Evolutionary conservation across 164 flowering plant genomes (phyloP).

Genomic region (Stephania yunnanensis): DNA sequence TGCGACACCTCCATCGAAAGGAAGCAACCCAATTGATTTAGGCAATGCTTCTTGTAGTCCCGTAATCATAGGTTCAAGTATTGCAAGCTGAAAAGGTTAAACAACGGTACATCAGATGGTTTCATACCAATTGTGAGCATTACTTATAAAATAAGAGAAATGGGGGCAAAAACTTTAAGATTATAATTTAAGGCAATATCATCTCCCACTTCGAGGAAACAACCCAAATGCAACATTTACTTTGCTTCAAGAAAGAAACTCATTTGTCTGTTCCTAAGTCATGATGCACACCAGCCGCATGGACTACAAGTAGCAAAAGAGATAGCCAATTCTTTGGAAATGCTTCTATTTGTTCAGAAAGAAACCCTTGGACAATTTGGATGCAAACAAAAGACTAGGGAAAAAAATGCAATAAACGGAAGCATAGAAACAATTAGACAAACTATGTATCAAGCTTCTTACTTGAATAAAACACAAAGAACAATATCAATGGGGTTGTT

Average conservation of each 20-base stretch:
- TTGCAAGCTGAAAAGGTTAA: constrained; percentile 45
- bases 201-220: neutral
- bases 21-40: constrained; percentile 87
- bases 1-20: constrained; percentile 93
- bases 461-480: too few relatives aligned
- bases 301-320: neutral
- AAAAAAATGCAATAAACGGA: neutral
- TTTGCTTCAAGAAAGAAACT: neutral
- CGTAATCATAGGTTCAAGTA: constrained; percentile 79
- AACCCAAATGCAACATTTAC: neutral
- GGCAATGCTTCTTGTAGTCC: constrained; percentile 91
- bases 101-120: neutral
- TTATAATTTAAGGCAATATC: neutral
- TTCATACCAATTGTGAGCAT: neutral
- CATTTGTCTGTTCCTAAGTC: too few relatives aligned
- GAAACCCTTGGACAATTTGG: neutral
- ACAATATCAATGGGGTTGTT: too few relatives aligned
- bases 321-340: neutral
- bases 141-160: neutral
- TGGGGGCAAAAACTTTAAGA: neutral
- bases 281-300: too few relatives aligned
- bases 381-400: neutral
- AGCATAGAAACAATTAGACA: neutral
- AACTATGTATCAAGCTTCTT: too few relatives aligned
- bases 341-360: neutral